Conservation (phyloP, 2,329 filamentous ascomycete genomes). For the Aureobasidium sp. region DNA sequence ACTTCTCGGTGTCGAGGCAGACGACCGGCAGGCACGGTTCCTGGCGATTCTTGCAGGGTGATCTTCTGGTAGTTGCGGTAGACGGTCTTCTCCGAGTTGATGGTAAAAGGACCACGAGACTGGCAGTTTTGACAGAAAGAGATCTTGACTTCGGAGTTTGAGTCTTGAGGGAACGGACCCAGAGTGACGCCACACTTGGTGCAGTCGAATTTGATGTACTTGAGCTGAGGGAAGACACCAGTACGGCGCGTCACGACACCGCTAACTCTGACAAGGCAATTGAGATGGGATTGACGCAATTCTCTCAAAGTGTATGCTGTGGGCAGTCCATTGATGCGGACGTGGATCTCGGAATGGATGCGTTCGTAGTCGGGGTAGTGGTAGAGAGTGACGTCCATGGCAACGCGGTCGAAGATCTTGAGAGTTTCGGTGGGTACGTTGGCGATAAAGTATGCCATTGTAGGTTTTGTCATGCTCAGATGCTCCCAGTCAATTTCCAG, state of each 20-base stretch:
- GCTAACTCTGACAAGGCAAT: slow-evolving; percentile 87
- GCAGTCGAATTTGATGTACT: slow-evolving; percentile 98
- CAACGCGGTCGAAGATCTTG: slow-evolving; percentile 91
- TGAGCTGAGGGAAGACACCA: slow-evolving; percentile 94
- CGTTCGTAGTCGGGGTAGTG: slow-evolving; percentile 97
- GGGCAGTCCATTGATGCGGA: slow-evolving; percentile 89
- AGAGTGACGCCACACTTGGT: slow-evolving; percentile 84
- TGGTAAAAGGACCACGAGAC: slow-evolving; percentile 83
- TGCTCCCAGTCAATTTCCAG: slow-evolving; percentile 95
- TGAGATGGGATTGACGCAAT: slow-evolving; percentile 87
- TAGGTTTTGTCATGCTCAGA: slow-evolving; percentile 80
- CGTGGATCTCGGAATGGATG: slow-evolving; percentile 95
- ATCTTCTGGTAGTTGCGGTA: slow-evolving; percentile 99
- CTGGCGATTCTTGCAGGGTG: slow-evolving; percentile 92
- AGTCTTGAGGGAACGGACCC: slow-evolving; percentile 95
- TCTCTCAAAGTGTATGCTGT: slow-evolving; percentile 93
- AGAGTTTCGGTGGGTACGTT: slow-evolving; percentile 94
- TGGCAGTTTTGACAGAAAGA: slow-evolving; percentile 96
- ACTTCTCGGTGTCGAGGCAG: slow-evolving; percentile 89
- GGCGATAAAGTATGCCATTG: slow-evolving; percentile 88
- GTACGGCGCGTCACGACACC: slow-evolving; percentile 91
- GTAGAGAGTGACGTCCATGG: slow-evolving; percentile 90
- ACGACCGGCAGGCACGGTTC: slow-evolving; percentile 90
- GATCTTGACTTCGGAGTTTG: slow-evolving; percentile 91
- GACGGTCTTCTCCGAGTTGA: slow-evolving; percentile 96